phyloP scores from a whole-genome alignment of 139 green algal species.

The Chlorella vulgaris region DNA sequence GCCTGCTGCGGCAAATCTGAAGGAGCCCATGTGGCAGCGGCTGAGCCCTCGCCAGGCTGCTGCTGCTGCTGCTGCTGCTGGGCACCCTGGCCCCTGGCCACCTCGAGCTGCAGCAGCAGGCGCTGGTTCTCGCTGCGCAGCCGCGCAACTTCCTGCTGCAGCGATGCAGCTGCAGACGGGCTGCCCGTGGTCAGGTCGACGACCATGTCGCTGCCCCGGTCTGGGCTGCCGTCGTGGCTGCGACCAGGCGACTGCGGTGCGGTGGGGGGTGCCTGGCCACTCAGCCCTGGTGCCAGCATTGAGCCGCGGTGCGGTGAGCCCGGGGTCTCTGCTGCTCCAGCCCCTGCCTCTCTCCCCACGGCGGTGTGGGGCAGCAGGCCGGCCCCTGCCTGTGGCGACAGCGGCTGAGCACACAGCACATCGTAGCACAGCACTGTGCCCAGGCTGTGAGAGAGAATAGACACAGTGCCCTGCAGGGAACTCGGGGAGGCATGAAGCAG shows the following conservation, averaged over 20 bases:
- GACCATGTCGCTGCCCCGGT: not conserved
- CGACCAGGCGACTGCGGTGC: not conserved
- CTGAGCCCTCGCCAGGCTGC: not conserved
- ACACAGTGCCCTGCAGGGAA: slow-evolving; percentile 51
- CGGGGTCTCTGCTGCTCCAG: too few species aligned
- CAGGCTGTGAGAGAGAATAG: slow-evolving; percentile 74
- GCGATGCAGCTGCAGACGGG: not conserved
- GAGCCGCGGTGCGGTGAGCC: too few species aligned
- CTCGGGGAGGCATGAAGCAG: not conserved
- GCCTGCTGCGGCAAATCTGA: not conserved
- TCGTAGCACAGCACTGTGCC: slow-evolving; percentile 78
- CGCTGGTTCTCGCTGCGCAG: slow-evolving; percentile 36
- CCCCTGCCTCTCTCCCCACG: not conserved
- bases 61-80: slow-evolving; percentile 1
- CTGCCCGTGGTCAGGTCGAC: slow-evolving; percentile 1
- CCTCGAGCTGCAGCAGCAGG: slow-evolving; percentile 38
- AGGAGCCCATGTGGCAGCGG: too few species aligned
- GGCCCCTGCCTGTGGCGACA: not conserved
- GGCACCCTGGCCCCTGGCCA: slow-evolving; percentile 14
- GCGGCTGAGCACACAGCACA: slow-evolving; percentile 73
- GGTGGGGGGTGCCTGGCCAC: too few species aligned
- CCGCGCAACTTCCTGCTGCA: slow-evolving; percentile 31
- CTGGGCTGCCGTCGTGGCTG: not conserved
- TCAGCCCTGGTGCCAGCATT: too few species aligned
- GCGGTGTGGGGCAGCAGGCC: not conserved